Evolutionary conservation across 129 eudicot species (phyloP).

Genomic region (Kitagawia praeruptora): DNA sequence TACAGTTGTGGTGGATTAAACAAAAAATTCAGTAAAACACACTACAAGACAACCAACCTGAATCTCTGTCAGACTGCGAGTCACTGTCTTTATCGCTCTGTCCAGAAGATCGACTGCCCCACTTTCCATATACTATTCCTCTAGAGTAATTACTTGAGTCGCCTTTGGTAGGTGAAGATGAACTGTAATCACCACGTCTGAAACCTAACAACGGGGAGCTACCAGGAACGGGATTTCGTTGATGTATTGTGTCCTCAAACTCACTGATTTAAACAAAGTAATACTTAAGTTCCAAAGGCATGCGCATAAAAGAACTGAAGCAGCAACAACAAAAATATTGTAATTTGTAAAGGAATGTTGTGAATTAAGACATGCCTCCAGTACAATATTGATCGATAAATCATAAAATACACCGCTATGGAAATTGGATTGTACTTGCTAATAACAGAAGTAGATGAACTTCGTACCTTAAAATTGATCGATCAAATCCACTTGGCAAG

Average conservation of each 20-base stretch:
- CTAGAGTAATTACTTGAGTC: conserved; percentile 51
- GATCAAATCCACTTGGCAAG: conserved; percentile 64
- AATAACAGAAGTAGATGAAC: neutral
- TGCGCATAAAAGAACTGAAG: conserved; percentile 7
- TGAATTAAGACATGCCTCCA: neutral
- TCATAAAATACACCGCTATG: neutral
- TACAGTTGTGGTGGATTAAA: neutral
- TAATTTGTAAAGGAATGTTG: neutral
- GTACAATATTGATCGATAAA: neutral
- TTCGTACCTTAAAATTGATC: conserved; percentile 52
- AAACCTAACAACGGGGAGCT: conserved; percentile 54
- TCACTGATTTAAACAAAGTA: conserved; percentile 41
- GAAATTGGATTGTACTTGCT: neutral
- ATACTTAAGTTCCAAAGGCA: conserved; percentile 10
- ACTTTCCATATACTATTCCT: conserved; percentile 44
- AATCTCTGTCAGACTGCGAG: conserved; percentile 56
- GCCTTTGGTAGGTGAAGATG: conserved; percentile 78
- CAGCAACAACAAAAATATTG: conserved; percentile 1
- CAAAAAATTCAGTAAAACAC: neutral
- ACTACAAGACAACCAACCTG: conserved; percentile 33
- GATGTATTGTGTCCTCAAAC: conserved; percentile 40
- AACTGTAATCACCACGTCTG: conserved; percentile 64
- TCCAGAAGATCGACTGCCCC: conserved; percentile 79
- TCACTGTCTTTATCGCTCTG: conserved; percentile 71
- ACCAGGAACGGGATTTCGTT: conserved; percentile 35